Conservation (phyloP, 1,139 yeast genomes). For the Geotrichum bryndzae region DNA sequence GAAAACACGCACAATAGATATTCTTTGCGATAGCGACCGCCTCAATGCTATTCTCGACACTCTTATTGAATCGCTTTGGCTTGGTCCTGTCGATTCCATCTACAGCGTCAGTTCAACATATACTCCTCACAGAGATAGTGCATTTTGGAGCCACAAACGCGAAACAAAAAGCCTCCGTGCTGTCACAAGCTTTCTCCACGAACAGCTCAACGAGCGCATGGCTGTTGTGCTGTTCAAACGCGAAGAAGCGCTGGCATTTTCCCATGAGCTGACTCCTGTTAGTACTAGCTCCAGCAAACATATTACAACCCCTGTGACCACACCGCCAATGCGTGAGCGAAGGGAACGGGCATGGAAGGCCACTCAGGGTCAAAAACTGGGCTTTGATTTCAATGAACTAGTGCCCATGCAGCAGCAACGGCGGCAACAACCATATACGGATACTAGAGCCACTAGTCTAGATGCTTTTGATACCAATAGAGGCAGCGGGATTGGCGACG, state of each 20-base stretch:
- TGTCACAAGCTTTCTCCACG: conserved; percentile 6
- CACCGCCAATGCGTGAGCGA: not conserved
- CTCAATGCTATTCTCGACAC: conserved; percentile 4
- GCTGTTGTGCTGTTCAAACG: conserved; percentile 7
- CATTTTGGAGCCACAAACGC: not conserved
- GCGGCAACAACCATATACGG: not conserved
- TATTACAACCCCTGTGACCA: not conserved
- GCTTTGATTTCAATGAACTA: not conserved
- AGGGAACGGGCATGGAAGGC: not conserved
- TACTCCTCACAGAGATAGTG: not conserved
- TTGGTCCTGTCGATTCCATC: not conserved
- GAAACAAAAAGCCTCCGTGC: not conserved
- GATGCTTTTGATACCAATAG: not conserved
- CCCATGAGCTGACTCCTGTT: not conserved
- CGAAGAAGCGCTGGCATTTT: conserved; percentile 12
- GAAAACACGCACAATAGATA: not conserved
- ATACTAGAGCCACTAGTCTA: not conserved
- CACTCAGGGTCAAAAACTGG: too few species aligned
- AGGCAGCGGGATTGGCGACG: not conserved
- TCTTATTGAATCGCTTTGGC: conserved; percentile 5
- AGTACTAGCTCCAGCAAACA: not conserved
- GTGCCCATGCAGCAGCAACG: not conserved
- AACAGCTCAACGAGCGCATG: conserved; percentile 11
- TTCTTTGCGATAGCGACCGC: not conserved
- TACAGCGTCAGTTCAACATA: not conserved